Evolutionary conservation across 345 rosid genomes (phyloP).

Genomic region (Psidium friedrichsthalianum): DNA sequence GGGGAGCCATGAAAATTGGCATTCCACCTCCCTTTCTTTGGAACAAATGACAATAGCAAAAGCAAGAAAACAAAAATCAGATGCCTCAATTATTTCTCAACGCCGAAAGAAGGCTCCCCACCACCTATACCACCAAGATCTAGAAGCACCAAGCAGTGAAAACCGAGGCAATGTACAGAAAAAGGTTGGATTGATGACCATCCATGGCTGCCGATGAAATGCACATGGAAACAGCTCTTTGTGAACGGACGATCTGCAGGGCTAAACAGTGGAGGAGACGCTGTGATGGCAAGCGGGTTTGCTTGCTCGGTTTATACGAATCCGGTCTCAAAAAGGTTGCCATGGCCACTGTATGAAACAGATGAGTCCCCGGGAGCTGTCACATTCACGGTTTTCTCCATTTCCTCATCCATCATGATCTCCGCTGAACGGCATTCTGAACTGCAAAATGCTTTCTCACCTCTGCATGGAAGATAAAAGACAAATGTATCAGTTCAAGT

Average conservation of each 20-base stretch:
- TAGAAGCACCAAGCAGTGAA: neutral
- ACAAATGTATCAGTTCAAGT: neutral
- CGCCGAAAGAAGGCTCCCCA: neutral
- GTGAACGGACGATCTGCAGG: constrained; percentile 35
- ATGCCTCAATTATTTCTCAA: neutral
- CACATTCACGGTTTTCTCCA: constrained; percentile 17
- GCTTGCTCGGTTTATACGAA: constrained; percentile 9
- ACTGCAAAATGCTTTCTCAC: constrained; percentile 84
- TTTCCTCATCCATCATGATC: constrained; percentile 44
- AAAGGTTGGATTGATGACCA: constrained; percentile 11
- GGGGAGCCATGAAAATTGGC: constrained; percentile 30
- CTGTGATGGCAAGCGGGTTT: constrained; percentile 1
- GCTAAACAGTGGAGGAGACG: constrained; percentile 6
- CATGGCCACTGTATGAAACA: constrained; percentile 3
- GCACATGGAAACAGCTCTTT: constrained; percentile 53
- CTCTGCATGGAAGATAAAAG: constrained; percentile 31
- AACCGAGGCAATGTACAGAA: constrained; percentile 25
- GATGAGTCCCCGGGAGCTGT: constrained; percentile 5
- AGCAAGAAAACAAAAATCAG: neutral
- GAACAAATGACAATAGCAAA: neutral
- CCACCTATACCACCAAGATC: constrained; percentile 6
- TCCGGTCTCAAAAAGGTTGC: constrained; percentile 21
- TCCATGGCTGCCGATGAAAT: constrained; percentile 59
- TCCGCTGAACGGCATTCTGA: constrained; percentile 47
- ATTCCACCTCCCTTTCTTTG: constrained; percentile 1